phyloP scores from a whole-genome alignment of 352 stramenopile genomes.

The Pythium monospermum region DNA sequence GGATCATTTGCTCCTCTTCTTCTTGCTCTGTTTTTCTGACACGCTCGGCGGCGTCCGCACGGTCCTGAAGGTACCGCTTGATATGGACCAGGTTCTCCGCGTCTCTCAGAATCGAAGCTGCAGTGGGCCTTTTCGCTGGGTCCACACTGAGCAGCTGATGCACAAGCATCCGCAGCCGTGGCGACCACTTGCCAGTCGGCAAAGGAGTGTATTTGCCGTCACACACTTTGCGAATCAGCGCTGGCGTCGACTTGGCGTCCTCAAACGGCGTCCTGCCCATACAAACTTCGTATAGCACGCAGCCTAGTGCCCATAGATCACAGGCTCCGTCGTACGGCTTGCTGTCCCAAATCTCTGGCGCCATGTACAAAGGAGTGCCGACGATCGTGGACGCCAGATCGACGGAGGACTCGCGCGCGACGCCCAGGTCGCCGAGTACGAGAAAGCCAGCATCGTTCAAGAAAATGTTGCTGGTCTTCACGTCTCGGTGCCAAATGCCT shows the following conservation, averaged over 20 bases:
- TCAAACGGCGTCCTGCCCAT: constrained; percentile 58
- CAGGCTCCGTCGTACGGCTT: constrained; percentile 72
- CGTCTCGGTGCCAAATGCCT: constrained; percentile 61
- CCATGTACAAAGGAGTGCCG: constrained; percentile 90
- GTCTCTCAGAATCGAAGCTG: constrained; percentile 31
- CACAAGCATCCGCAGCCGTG: constrained; percentile 26
- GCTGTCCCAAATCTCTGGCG: constrained; percentile 78
- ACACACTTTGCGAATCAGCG: constrained; percentile 60
- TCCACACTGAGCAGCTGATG: constrained; percentile 35
- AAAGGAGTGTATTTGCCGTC: constrained; percentile 33
- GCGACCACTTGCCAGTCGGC: constrained; percentile 24
- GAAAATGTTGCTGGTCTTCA: constrained; percentile 92
- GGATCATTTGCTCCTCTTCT: constrained; percentile 22
- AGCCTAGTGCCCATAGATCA: constrained; percentile 89
- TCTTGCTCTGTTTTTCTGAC: neutral
- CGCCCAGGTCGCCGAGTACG: constrained; percentile 88
- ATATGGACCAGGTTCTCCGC: constrained; percentile 25
- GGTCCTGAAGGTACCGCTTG: constrained; percentile 25
- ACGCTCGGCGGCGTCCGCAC: neutral
- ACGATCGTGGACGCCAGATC: constrained; percentile 70
- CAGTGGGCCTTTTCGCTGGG: constrained; percentile 26
- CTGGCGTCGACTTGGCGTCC: constrained; percentile 30
- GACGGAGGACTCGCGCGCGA: constrained; percentile 42
- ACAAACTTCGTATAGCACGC: constrained; percentile 82
- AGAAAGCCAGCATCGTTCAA: constrained; percentile 52